Evolutionary conservation across 345 rosid genomes (phyloP).

Genomic region (Citrus australasica): DNA sequence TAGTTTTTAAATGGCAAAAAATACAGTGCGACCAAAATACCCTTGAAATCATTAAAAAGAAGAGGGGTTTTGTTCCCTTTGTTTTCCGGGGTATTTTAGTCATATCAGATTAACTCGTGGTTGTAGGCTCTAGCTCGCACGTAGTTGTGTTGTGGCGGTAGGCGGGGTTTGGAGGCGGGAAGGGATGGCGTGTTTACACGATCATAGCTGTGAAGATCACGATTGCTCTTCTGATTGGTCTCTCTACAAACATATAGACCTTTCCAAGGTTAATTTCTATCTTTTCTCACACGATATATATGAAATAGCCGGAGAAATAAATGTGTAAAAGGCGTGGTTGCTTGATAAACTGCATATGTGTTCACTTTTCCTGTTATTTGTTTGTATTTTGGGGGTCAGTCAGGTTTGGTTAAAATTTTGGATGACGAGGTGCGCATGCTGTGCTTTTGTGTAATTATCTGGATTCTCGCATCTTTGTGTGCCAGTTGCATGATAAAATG

Average conservation of each 20-base stretch:
- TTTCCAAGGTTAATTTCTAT: slow-evolving; percentile 53
- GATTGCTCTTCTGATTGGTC: slow-evolving; percentile 96
- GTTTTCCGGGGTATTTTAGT: too few relatives aligned
- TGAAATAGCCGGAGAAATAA: too few relatives aligned
- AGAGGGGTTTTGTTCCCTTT: too few relatives aligned
- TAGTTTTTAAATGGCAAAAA: too few relatives aligned
- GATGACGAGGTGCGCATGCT: not conserved
- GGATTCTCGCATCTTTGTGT: not conserved
- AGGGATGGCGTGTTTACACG: slow-evolving; percentile 86
- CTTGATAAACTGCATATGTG: too few relatives aligned
- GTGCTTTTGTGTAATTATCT: not conserved
- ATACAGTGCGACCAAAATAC: not conserved
- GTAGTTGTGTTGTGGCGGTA: too few relatives aligned
- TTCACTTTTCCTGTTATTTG: too few relatives aligned
- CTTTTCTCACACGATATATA: not conserved
- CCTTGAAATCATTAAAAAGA: not conserved
- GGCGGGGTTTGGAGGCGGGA: not conserved
- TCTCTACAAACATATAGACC: slow-evolving; percentile 90
- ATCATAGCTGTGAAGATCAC: slow-evolving; percentile 86
- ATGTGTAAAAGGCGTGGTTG: too few relatives aligned
- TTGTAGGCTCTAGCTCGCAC: too few relatives aligned
- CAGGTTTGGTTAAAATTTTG: not conserved
- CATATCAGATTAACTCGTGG: too few relatives aligned
- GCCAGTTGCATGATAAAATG: not conserved
- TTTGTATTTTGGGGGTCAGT: too few relatives aligned